Evolutionary conservation across 2,329 filamentous ascomycete genomes (phyloP), one percentile per base, ranked within the genome.

Genomic region (Beauveria brongniartii): DNA sequence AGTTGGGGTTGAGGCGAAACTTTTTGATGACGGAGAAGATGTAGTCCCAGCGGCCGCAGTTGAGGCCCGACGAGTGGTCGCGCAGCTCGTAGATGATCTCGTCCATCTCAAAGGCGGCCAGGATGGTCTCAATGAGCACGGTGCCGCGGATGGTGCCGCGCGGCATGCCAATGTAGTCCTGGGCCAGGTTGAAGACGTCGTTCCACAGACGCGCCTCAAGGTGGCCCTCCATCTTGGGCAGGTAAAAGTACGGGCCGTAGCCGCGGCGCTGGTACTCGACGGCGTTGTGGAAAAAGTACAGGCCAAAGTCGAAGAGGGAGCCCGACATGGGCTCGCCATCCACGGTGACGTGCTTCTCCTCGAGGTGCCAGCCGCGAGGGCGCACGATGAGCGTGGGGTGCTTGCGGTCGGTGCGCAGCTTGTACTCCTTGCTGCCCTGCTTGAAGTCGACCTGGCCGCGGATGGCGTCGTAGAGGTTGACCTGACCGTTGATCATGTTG

Each of bases 21-120:
- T 96, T 96, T 85, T 99, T 99, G 82, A 99, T 97, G 72, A 93
- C 91, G 75, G 89, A 94, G 83, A 99, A 99, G 79, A 99, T 97
- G 82, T 99, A 99, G 74, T 99, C 94, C 94, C 94, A 99, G 68
- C 94, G 89, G 66, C 94, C 94, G 77, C 94, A 97, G 86, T 99
- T 99, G 71, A 99, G 85, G 53, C 94, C 94, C 7, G 93, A 89
- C 74, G 88, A 93, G 82, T 99, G 94, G 73, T 97, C 93, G 63
- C 94, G 89, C 67, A 99, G 88, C 80, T 97, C 94, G 77, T 97
- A 99, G 78, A 99, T 97, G 77, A 99, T 97, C 86, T 99, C 94
- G 70, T 99, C 94, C 94, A 99, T 99, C 82, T 99, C 94, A 71
- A 99, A 99, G 18, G 93, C 94, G 47, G 94, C 94, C 48, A 93